Evolutionary conservation across 345 rosid species (phyloP).

Genomic region (Tarenaya hassleriana): DNA sequence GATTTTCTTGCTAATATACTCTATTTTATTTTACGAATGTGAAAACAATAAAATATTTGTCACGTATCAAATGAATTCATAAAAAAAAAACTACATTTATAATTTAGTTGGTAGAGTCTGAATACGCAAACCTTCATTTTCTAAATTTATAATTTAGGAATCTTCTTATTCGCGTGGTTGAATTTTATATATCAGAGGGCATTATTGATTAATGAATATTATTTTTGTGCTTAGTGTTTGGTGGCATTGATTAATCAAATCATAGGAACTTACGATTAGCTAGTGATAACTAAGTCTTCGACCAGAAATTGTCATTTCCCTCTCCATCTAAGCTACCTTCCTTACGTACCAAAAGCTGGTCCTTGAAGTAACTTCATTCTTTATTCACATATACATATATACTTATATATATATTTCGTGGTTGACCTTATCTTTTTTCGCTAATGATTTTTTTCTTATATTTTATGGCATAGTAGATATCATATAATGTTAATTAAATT

Average conservation of each 20-base stretch:
- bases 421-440: constrained; percentile 22
- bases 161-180: constrained; percentile 5
- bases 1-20: constrained; percentile 3
- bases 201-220: constrained; percentile 15
- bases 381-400: background rate
- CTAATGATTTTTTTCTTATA: background rate
- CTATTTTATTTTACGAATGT: constrained; percentile 11
- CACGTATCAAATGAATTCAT: too few relatives aligned
- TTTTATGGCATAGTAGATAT: too few relatives aligned
- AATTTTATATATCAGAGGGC: background rate
- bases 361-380: constrained; percentile 22
- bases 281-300: too few relatives aligned
- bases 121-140: constrained; percentile 25
- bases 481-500: too few relatives aligned
- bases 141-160: background rate
- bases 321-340: constrained; percentile 17
- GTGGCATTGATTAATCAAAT: constrained; percentile 25
- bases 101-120: constrained; percentile 42
- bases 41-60: background rate
- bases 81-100: constrained; percentile 25
- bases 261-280: constrained; percentile 1
- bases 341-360: constrained; percentile 19
- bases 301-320: constrained; percentile 18
- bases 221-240: constrained; percentile 24
- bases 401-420: background rate